Base-by-base conservation (phyloP, 1,139 yeast genomes). In the Kurtzmaniella natalensis region DNA sequence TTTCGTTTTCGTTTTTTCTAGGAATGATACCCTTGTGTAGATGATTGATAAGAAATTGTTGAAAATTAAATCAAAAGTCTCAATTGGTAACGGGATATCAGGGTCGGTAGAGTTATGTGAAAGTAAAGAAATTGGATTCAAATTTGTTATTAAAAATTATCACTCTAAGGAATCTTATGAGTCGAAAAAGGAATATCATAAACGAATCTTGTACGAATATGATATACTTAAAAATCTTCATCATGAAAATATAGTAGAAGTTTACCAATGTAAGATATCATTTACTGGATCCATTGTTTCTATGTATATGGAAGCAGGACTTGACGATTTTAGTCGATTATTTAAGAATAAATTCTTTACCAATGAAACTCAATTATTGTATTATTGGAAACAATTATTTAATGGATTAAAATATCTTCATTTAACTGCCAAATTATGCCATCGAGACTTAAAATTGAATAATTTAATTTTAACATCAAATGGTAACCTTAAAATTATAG, bases 81-180 rank as follows among this genome's bases (percentile, higher is more conserved):
- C 21, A 4, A 19, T 64, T 3, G 71, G 70, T 1, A 21, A 44
- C 9, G 79, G 79, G 0, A 50, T 65, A 3, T 64, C 74, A 0
- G 76, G 74, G 0, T 45, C 44, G 9, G 76, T 70, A 3, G 65
- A 57, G 5, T 48, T 70, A 9, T 59, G 50, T 52, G 24, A 51
- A 47, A 30, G 33, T 42, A 10, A 31, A 36, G n/a, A 38, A 34
- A 4, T 31, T 3, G 16, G 22, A 5, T 40, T 40, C 22, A 29
- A 36, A 3, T 69, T 58, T 40, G 78, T 70, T 1, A 57, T 70
- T 16, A 73, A 73, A 47, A 51, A 51, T 3, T 70, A 67, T 50
- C 56, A 57, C 34, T 36, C 49, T 4, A 54, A 48, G 37, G 77
- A 70, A 39, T 35, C 35, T 2, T 50, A 59, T 34, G 76, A 72